These are phyloP conservation scores for Yamadazyma membranifaciens DNA, from an alignment of 1,139 yeast genomes.

Conservation along the genomic window DNA sequence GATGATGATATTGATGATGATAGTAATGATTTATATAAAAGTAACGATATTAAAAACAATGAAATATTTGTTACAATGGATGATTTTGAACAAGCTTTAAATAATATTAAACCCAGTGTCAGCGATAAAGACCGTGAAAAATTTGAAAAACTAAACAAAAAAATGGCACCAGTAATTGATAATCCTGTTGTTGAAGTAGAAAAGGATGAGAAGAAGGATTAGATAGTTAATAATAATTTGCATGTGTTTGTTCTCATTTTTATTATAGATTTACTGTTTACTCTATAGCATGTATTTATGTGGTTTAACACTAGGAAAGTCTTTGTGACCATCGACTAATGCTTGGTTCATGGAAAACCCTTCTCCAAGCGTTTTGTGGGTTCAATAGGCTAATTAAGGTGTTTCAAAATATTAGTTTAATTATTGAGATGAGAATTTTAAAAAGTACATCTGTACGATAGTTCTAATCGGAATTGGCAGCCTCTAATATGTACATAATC, in stretches of 20 bases:
- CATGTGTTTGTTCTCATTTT: not conserved
- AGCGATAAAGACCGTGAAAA: constrained; percentile 79
- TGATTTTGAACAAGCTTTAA: constrained; percentile 73
- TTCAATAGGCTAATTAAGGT: too few species aligned
- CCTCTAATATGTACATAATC: too few species aligned
- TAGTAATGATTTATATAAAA: constrained; percentile 9
- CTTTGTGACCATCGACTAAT: too few species aligned
- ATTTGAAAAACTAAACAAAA: constrained; percentile 63
- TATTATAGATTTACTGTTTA: too few species aligned
- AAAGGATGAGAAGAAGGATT: constrained; percentile 2
- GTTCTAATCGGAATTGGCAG: too few species aligned
- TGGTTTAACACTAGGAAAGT: too few species aligned
- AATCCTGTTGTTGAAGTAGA: constrained; percentile 2
- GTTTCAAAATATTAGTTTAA: too few species aligned
- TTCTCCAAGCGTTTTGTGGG: too few species aligned
- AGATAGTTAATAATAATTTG: constrained; percentile 1
- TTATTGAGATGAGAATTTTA: too few species aligned
- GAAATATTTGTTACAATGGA: constrained; percentile 55
- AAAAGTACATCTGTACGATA: too few species aligned
- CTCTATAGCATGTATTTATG: too few species aligned
- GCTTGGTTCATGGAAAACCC: too few species aligned
- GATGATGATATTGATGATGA: constrained; percentile 21
- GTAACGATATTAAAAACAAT: constrained; percentile 8
- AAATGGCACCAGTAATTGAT: constrained; percentile 35
- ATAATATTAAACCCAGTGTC: constrained; percentile 83